Conservation (phyloP, 75 land plant genomes). For the Sequoia sempervirens region DNA sequence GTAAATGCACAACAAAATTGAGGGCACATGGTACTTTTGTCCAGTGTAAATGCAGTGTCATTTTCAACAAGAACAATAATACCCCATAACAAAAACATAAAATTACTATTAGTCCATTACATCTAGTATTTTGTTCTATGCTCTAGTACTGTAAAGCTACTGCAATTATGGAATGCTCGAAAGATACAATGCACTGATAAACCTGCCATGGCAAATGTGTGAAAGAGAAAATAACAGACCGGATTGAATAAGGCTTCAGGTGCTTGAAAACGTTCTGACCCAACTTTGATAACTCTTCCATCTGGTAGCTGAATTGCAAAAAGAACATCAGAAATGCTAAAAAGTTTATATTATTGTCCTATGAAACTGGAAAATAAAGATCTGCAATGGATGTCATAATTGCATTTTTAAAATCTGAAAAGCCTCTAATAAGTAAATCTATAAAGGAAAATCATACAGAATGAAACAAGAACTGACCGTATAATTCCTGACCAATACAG, state of each 20-base stretch:
- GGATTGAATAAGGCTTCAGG: slow-evolving; percentile 55
- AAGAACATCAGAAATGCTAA: not conserved
- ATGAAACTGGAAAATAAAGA: not conserved
- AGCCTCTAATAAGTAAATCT: not conserved
- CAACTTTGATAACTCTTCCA: slow-evolving; percentile 52
- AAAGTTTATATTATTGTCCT: not conserved
- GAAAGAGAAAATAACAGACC: slow-evolving; percentile 19
- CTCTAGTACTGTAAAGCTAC: not conserved
- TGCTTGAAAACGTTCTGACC: slow-evolving; percentile 59
- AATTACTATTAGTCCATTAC: not conserved
- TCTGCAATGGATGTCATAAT: not conserved
- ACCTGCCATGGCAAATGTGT: not conserved
- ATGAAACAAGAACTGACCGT: slow-evolving; percentile 20
- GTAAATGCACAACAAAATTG: not conserved
- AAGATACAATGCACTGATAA: not conserved
- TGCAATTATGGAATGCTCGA: not conserved
- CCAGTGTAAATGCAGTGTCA: not conserved
- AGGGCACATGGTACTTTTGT: not conserved
- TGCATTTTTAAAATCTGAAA: not conserved
- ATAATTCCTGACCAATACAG: slow-evolving; percentile 48
- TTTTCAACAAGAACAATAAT: not conserved
- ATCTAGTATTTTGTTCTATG: not conserved
- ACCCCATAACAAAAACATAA: not conserved
- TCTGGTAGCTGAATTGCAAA: slow-evolving; percentile 40
- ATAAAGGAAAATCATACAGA: not conserved